Evolutionary conservation across 345 rosid species (phyloP).

Genomic region (Bruguiera gymnorhiza): DNA sequence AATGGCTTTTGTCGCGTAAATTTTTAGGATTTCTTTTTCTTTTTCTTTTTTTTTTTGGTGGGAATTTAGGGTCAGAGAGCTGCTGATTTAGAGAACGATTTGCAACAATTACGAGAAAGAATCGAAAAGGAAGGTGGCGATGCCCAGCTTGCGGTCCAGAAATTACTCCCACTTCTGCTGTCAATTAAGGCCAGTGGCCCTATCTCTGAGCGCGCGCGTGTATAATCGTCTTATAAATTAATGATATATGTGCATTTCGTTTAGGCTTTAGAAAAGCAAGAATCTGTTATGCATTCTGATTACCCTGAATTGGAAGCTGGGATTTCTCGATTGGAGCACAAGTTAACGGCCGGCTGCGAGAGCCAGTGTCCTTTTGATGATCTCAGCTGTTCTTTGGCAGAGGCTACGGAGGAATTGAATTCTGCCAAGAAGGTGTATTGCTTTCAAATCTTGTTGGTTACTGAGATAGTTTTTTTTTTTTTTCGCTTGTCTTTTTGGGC

Average conservation of each 20-base stretch:
- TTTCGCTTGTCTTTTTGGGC: not conserved
- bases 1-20: not conserved
- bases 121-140: conserved; percentile 29
- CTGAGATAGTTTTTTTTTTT: not conserved
- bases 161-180: conserved; percentile 40
- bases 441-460: not conserved
- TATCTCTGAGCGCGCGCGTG: not conserved
- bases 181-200: conserved; percentile 41
- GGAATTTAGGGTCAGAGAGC: conserved; percentile 42
- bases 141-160: conserved; percentile 31
- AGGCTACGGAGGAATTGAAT: conserved; percentile 43
- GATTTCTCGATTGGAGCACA: conserved; percentile 47
- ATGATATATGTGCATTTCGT: not conserved
- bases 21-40: not conserved
- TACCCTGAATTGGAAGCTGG: conserved; percentile 43
- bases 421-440: conserved; percentile 53
- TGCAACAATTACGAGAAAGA: conserved; percentile 41
- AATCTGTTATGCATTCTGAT: conserved; percentile 39
- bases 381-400: conserved; percentile 36
- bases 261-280: conserved; percentile 55
- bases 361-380: conserved; percentile 31
- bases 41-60: not conserved
- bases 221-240: not conserved
- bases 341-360: conserved; percentile 31
- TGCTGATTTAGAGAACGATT: conserved; percentile 27